Evolutionary conservation across 1,284 basidiomycete genomes (phyloP), one percentile per base, ranked within the genome.

Genomic region (Leccinum pachyderme): DNA sequence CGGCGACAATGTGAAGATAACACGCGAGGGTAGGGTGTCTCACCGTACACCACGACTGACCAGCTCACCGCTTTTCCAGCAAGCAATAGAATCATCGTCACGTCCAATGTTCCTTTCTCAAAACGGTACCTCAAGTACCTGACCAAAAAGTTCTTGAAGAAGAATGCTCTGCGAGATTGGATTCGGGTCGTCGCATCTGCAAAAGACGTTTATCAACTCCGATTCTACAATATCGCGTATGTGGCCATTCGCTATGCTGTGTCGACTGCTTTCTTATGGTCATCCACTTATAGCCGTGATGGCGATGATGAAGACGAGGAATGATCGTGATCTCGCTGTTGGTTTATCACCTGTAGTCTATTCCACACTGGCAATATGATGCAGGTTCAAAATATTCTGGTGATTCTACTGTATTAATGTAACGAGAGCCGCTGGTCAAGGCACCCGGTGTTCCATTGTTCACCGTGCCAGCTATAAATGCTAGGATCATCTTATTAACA

Each of bases 131-230:
- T 93, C 67, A 93, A 95, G 77, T 96, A 95, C 77, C 81, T 95
- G 61, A 95, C 93, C 56, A 95, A 95, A 82, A 95, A 95, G 81
- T 95, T 92, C 81, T 81, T 96, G 76, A 95, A 95, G 80, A 93
- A 93, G 81, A 91, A 91, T 76, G 77, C 81, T 44, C 80, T 93
- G 62, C 86, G 90, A 61, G 90, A 92, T 74, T 92, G 89, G 88
- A 89, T 92, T 71, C 89, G 89, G 57, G 93, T 95, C 62, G 91
- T 95, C 63, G 92, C 93, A 43, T 86, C 91, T 35, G 83, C 87
- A 52, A 95, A 95, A 77, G 93, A 95, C 73, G 83, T 82, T 63
- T 96, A 95, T 76, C 86, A 93, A 70, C 86, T 96, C 61, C 83
- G 87, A 64, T 95, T 95, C 87, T 95, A 93, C 83, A 95, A 95